Percentiles rank a stretch among this genome's conserved stretches.
phyloP scores from a whole-genome alignment of 176 grass and related monocot species.

The Dendrocalamus sinicus region DNA sequence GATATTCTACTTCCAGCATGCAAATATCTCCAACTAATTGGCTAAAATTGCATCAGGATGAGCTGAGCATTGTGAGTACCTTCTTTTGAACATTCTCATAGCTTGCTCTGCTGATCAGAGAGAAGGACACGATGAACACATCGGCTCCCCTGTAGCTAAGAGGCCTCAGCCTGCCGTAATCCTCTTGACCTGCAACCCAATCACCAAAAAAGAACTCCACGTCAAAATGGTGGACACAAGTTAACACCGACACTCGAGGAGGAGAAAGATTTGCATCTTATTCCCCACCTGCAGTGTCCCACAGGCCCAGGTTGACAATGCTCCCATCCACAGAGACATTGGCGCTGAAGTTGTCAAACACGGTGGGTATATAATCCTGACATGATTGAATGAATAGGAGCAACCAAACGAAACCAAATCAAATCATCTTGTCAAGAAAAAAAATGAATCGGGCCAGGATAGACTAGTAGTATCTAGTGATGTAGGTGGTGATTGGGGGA shows the following conservation, averaged over 20 bases:
- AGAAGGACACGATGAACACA: slow-evolving; percentile 91
- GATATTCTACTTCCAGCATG: no score
- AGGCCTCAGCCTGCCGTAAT: slow-evolving; percentile 93
- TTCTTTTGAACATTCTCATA: slow-evolving; percentile 97
- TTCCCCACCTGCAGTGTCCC: slow-evolving; percentile 66
- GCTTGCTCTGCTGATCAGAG: slow-evolving; percentile 89
- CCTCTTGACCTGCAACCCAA: slow-evolving; percentile 68
- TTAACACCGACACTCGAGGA: not conserved
- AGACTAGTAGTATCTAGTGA: not conserved
- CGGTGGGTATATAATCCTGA: slow-evolving; percentile 79
- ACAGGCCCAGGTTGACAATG: slow-evolving; percentile 69
- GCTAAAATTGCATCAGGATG: not conserved
- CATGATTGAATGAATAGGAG: not conserved
- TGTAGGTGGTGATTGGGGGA: not conserved
- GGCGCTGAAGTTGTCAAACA: slow-evolving; percentile 80
- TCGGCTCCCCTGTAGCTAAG: slow-evolving; percentile 91
- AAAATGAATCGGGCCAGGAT: no score
- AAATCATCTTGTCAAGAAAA: not conserved
- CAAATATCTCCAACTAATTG: not conserved
- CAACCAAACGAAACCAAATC: slow-evolving; percentile 3
- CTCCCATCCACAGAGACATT: slow-evolving; percentile 73
- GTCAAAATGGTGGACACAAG: not conserved
- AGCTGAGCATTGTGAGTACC: not conserved
- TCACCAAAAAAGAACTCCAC: slow-evolving; percentile 1
- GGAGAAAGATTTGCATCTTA: not conserved